Evolutionary conservation across 768 basidiomycete genomes (phyloP).

Genomic region (Gautieria morchelliformis): DNA sequence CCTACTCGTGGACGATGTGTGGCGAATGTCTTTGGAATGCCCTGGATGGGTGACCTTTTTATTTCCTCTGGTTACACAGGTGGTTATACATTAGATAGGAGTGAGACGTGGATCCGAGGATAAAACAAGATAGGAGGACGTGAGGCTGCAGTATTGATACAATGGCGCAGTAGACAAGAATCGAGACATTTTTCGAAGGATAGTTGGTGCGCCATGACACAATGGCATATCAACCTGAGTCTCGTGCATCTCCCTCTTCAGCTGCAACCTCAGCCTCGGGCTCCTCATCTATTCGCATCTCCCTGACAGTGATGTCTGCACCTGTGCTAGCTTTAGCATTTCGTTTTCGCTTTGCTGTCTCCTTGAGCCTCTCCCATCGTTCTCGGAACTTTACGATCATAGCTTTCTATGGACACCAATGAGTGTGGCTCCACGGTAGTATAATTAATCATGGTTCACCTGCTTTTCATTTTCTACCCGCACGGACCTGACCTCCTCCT

Average conservation of each 20-base stretch:
- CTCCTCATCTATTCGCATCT: conserved; percentile 55
- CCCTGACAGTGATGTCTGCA: conserved; percentile 42
- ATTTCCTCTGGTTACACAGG: no score
- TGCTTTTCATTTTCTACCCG: conserved; percentile 76
- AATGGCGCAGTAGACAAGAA: not conserved
- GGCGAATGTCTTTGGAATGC: no score
- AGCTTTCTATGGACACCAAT: conserved; percentile 45
- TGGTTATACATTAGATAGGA: not conserved
- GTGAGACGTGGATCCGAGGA: conserved; percentile 4
- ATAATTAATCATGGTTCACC: conserved; percentile 25
- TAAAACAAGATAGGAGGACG: not conserved
- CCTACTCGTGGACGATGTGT: no score
- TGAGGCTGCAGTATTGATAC: conserved; percentile 1
- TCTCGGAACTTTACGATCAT: conserved; percentile 79
- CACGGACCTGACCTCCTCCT: conserved; percentile 60
- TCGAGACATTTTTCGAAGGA: not conserved
- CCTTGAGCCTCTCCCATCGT: conserved; percentile 85
- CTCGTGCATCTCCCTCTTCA: conserved; percentile 23
- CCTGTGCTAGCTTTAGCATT: conserved; percentile 55
- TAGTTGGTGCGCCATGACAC: not conserved
- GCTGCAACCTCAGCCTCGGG: conserved; percentile 56
- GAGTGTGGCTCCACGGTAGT: not conserved
- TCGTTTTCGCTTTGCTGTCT: conserved; percentile 79
- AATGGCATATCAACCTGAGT: not conserved
- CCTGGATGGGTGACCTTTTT: no score